A percentile compares a stretch with the other conserved stretches of the same genome.
These are phyloP conservation scores for Penicillium sp. DNA, from an alignment of 2,329 filamentous ascomycete genomes.

Conservation along the genomic window DNA sequence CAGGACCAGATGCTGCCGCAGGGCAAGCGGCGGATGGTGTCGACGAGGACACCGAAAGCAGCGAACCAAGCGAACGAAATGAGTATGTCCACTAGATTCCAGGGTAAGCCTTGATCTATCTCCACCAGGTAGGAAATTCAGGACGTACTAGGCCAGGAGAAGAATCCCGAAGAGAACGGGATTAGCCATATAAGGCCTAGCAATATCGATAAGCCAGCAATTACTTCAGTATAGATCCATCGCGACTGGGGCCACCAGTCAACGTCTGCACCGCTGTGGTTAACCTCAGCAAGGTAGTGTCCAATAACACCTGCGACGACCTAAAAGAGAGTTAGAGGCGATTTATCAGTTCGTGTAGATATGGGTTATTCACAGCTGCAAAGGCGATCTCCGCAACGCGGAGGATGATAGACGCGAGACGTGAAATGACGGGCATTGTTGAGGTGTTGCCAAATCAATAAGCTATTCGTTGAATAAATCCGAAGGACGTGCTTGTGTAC, in stretches of 20 bases:
- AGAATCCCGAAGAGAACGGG: conserved; percentile 66
- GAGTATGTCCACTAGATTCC: conserved; percentile 59
- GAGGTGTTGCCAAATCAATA: background rate
- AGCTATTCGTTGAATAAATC: background rate
- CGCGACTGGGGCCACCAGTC: conserved; percentile 60
- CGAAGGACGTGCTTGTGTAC: background rate
- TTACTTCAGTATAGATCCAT: conserved; percentile 72
- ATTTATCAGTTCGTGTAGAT: background rate
- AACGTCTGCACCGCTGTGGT: conserved; percentile 29
- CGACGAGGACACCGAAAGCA: conserved; percentile 65
- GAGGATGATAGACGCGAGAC: conserved; percentile 58
- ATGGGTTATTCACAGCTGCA: conserved; percentile 56
- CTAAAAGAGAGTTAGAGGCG: conserved; percentile 29
- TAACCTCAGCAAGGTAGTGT: conserved; percentile 58
- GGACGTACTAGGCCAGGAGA: conserved; percentile 61
- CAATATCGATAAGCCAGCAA: conserved; percentile 68
- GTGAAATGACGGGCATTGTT: conserved; percentile 53
- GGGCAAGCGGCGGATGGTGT: conserved; percentile 52
- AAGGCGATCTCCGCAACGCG: conserved; percentile 66
- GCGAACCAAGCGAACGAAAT: conserved; percentile 70
- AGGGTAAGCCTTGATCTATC: conserved; percentile 4
- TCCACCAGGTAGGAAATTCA: background rate
- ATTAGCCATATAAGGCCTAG: conserved; percentile 71
- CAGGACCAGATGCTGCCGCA: conserved; percentile 63
- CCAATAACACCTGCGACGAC: conserved; percentile 68